phyloP scores from a whole-genome alignment of 768 basidiomycete genomes.

The Rhodosporidiobolus sp. region DNA sequence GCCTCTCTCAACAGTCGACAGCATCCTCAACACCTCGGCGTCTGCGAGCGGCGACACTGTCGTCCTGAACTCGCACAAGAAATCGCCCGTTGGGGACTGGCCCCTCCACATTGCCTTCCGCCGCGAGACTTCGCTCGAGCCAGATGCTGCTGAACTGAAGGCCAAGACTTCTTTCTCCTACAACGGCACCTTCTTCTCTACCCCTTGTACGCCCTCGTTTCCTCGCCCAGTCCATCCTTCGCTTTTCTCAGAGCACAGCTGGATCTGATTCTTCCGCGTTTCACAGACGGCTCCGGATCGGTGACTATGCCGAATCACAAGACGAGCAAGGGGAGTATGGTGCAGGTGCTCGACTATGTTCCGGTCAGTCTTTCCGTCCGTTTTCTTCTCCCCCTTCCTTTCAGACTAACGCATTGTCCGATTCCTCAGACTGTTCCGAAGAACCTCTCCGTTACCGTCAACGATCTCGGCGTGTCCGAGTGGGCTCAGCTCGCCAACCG shows the following conservation, averaged over 20 bases:
- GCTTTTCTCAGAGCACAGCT: background rate
- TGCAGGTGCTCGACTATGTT: background rate
- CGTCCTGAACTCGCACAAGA: background rate
- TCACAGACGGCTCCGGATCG: no score
- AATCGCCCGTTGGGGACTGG: slow-evolving; percentile 2
- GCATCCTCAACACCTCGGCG: background rate
- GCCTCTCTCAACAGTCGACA: background rate
- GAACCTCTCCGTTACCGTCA: background rate
- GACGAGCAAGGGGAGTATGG: background rate
- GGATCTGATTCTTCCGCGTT: no score
- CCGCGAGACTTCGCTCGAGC: background rate
- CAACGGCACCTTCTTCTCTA: background rate
- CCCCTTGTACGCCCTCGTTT: background rate
- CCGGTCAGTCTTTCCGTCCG: background rate
- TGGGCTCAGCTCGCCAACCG: background rate
- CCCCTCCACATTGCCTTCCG: background rate
- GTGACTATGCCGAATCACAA: background rate
- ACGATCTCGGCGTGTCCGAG: background rate
- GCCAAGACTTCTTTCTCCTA: background rate
- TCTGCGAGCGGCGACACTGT: background rate
- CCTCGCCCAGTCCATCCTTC: background rate
- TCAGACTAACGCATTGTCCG: background rate
- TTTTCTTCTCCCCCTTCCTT: background rate
- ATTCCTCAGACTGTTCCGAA: background rate
- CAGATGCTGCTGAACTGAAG: background rate